A percentile compares a stretch with the other conserved stretches of the same genome.
Evolutionary conservation across 768 basidiomycete genomes (phyloP).

Genomic region (Sarcomyxa edulis): DNA sequence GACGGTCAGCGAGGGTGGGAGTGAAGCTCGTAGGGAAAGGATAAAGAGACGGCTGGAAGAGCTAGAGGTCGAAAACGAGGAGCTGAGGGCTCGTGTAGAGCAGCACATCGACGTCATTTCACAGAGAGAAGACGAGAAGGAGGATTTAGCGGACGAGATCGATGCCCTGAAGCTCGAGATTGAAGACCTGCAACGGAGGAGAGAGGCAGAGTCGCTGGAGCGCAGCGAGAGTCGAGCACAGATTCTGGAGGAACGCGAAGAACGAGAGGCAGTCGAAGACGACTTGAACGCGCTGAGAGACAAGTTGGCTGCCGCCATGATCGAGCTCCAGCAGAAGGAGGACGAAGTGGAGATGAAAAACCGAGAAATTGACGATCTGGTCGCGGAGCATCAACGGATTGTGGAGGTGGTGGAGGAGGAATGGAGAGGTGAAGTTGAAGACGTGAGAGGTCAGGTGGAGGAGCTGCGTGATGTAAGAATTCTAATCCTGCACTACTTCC

Average conservation of each 20-base stretch:
- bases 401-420: slow-evolving; percentile 74
- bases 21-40: slow-evolving; percentile 32
- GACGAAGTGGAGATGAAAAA: slow-evolving; percentile 81
- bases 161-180: slow-evolving; percentile 60
- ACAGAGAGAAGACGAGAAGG: slow-evolving; percentile 65
- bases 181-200: slow-evolving; percentile 57
- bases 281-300: slow-evolving; percentile 70
- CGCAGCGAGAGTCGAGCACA: slow-evolving; percentile 70
- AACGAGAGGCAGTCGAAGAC: slow-evolving; percentile 75
- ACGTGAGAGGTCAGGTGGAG: slow-evolving; percentile 71
- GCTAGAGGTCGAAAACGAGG: slow-evolving; percentile 59
- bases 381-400: slow-evolving; percentile 68
- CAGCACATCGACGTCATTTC: slow-evolving; percentile 53
- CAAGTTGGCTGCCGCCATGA: slow-evolving; percentile 72
- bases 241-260: slow-evolving; percentile 66
- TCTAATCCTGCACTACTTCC: background rate
- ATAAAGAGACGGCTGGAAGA: slow-evolving; percentile 48
- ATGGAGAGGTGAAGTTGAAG: slow-evolving; percentile 86
- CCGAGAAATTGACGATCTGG: slow-evolving; percentile 72
- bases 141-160: slow-evolving; percentile 61
- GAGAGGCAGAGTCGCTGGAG: slow-evolving; percentile 60
- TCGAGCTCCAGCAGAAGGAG: slow-evolving; percentile 82
- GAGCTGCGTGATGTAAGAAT: slow-evolving; percentile 66
- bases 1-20: slow-evolving; percentile 29
- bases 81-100: slow-evolving; percentile 51